A percentile compares a stretch with the other conserved stretches of the same genome.
Evolutionary conservation across 78 protist genomes (phyloP).

Genomic region (Fonticula alba): DNA sequence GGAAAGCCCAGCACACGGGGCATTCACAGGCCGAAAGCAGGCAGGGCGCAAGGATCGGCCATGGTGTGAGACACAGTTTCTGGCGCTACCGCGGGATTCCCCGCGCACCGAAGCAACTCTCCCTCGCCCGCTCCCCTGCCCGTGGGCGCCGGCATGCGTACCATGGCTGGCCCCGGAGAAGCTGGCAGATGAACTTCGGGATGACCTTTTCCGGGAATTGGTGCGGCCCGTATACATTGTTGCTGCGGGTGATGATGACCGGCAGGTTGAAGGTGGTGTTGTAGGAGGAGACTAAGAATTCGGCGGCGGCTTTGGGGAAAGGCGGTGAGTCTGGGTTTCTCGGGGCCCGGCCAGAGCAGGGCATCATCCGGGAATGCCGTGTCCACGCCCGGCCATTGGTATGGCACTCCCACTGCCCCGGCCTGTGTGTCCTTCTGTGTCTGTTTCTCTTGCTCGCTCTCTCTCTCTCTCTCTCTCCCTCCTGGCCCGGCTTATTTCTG

Average conservation of each 20-base stretch:
- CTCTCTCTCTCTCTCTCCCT: too few species aligned
- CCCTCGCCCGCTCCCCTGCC: neutral
- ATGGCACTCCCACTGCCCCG: too few species aligned
- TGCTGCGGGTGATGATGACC: conserved; percentile 75
- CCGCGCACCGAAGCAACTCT: too few species aligned
- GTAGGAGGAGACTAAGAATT: conserved; percentile 44
- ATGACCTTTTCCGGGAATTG: conserved; percentile 85
- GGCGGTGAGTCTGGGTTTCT: too few species aligned
- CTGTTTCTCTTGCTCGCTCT: too few species aligned
- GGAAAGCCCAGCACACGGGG: neutral
- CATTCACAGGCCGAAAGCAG: neutral
- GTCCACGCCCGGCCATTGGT: too few species aligned
- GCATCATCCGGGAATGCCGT: too few species aligned
- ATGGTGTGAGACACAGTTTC: neutral
- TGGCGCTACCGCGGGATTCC: neutral
- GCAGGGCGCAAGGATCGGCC: neutral
- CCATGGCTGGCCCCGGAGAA: conserved; percentile 19
- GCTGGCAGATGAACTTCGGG: conserved; percentile 63
- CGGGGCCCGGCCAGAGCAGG: too few species aligned
- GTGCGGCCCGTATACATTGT: conserved; percentile 81
- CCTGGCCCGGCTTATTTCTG: too few species aligned
- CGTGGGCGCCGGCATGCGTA: neutral
- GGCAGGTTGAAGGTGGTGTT: conserved; percentile 48
- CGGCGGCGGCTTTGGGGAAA: conserved; percentile 80
- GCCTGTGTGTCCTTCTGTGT: too few species aligned